phyloP scores from a whole-genome alignment of 176 grass and related monocot species.

The Avena sativa region DNA sequence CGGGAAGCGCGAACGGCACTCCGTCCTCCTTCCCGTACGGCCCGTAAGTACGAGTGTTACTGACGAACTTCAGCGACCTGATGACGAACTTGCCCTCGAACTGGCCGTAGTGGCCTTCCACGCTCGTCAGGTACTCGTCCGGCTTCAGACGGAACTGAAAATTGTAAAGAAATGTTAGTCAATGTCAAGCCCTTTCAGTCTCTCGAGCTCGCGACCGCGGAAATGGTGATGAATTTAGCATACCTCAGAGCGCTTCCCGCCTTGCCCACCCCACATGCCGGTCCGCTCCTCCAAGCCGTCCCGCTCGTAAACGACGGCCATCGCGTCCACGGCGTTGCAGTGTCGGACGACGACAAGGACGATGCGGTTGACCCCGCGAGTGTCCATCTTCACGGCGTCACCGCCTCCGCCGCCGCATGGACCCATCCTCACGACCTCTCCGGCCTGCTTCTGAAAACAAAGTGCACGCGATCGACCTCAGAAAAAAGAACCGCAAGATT shows the following conservation, averaged over 20 bases:
- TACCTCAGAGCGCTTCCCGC: not conserved
- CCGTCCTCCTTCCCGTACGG: not conserved
- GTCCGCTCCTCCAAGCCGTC: not conserved
- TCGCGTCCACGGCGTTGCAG: not conserved
- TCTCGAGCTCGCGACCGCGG: not conserved
- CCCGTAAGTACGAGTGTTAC: not conserved
- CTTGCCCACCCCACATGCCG: not conserved
- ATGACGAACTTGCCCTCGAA: not conserved
- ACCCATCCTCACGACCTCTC: not conserved
- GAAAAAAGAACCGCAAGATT: no score
- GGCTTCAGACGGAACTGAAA: not conserved
- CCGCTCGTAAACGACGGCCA: not conserved
- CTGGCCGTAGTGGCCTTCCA: not conserved
- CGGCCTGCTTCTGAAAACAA: not conserved
- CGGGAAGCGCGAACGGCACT: not conserved
- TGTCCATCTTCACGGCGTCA: not conserved
- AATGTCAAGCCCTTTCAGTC: no score
- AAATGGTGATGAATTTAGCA: not conserved
- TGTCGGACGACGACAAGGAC: not conserved
- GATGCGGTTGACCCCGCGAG: not conserved
- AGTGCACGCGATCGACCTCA: no score
- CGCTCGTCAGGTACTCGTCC: conserved; percentile 1
- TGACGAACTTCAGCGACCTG: not conserved
- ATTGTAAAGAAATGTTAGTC: no score
- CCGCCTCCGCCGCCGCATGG: not conserved